Base-by-base conservation (phyloP, 768 basidiomycete genomes). In the Termitomyces sp. region DNA sequence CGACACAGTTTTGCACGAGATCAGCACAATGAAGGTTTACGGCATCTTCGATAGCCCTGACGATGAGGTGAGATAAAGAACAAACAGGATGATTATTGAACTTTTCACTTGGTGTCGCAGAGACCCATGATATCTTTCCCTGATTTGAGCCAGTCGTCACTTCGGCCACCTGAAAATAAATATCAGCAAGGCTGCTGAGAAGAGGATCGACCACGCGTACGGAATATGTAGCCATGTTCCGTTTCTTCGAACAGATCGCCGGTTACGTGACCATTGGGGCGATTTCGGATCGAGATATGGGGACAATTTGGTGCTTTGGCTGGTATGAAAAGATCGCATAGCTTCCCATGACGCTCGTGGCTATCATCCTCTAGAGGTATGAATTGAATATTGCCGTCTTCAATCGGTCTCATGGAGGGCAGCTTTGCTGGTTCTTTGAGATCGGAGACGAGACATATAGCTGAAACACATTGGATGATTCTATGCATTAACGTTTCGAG, bases 171-270 rank as follows among this genome's bases (percentile, higher is more conserved):
- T 59, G 36, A 39, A 20, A 10, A 8, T n/a, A n/a, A n/a, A 41
- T 20, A 0, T 41, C 39, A 41, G n/a, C 8, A 20, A 20, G 8
- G n/a, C 4, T 20, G 10, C 8, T 41, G 7, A 12, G 34, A 7
- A 49, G 49, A n/a, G 16, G 16, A 37, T 18, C 18, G 7, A 12
- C 5, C 12, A 18, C n/a, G 18, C 58, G 37, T 37, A 59, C 58
- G 58, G 34, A 55, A 59, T 22, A 50, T 18, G 24, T 31, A 55
- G n/a, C 58, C 58, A 45, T 31, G 48, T 15, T 42, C 36, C 6
- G 34, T 55, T 18, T 59, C 58, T 28, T 59, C 58, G 22, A 59
- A 59, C 18, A 59, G 33, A 51, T 59, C 58, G 3, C 58, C 58
- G 1, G 54, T 50, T 44, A 59, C 39, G 39, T 59, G 54, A 5